phyloP scores from a whole-genome alignment of 768 basidiomycete species.

The Dentipellis sp. region DNA sequence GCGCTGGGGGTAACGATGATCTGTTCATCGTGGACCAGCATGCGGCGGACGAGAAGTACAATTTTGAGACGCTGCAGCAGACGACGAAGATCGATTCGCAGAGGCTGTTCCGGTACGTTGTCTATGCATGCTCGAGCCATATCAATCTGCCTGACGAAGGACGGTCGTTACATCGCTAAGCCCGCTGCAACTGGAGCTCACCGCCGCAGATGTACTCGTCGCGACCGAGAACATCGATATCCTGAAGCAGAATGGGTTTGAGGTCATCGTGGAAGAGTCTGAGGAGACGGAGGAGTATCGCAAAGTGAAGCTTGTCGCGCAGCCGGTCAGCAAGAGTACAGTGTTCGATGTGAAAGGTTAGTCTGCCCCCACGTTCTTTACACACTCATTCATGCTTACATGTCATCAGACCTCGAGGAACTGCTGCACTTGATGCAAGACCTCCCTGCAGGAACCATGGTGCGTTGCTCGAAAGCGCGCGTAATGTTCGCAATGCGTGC shows the following conservation, averaged over 20 bases:
- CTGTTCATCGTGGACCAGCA: conserved; percentile 97
- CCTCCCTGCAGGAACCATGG: conserved; percentile 68
- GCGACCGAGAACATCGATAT: conserved; percentile 84
- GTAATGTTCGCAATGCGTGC: conserved; percentile 97
- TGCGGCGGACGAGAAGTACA: conserved; percentile 97
- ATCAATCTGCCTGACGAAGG: neutral
- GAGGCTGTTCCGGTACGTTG: conserved; percentile 63
- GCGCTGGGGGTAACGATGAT: conserved; percentile 45
- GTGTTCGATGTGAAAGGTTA: conserved; percentile 83
- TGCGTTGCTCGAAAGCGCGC: conserved; percentile 86
- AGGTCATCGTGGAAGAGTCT: conserved; percentile 52
- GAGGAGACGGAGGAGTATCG: conserved; percentile 26
- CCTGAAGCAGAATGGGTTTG: conserved; percentile 83
- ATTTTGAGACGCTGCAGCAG: conserved; percentile 88
- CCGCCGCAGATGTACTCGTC: conserved; percentile 82
- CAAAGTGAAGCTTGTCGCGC: conserved; percentile 62
- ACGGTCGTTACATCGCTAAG: conserved; percentile 29
- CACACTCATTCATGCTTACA: neutral
- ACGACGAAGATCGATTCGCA: conserved; percentile 89
- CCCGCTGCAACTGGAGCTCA: conserved; percentile 68
- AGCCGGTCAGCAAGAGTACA: conserved; percentile 88
- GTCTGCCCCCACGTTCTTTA: neutral
- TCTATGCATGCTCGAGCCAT: neutral
- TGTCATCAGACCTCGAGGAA: conserved; percentile 75
- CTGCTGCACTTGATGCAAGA: conserved; percentile 81